phyloP scores from a whole-genome alignment of 768 basidiomycete species.

The Leucocoprinus leucothites region DNA sequence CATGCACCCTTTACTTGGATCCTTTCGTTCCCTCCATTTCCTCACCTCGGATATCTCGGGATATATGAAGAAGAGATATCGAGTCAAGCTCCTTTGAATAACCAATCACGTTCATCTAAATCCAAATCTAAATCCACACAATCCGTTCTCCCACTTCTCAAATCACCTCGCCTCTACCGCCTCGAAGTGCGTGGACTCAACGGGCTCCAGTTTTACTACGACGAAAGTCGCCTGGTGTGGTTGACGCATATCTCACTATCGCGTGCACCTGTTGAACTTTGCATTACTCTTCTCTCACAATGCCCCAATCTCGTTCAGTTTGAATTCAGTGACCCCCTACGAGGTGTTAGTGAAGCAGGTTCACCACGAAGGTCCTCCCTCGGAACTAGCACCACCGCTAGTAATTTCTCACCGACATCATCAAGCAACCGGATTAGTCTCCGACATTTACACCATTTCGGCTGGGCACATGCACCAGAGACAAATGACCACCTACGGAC shows the following conservation, averaged over 20 bases:
- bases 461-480: not conserved
- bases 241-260: not conserved
- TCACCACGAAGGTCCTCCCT: too few species aligned
- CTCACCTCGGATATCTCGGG: not conserved
- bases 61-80: not conserved
- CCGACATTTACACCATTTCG: not conserved
- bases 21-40: not conserved
- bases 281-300: not conserved
- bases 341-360: too few species aligned
- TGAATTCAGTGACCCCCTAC: not conserved
- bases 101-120: too few species aligned
- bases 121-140: not conserved
- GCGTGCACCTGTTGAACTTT: not conserved
- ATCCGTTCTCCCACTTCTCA: not conserved
- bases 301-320: slow-evolving; percentile 1
- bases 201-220: too few species aligned
- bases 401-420: too few species aligned
- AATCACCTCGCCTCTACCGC: not conserved
- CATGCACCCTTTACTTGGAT: not conserved
- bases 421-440: not conserved
- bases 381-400: too few species aligned
- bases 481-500: too few species aligned
- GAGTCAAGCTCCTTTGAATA: too few species aligned
- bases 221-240: not conserved
- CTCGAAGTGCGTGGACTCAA: not conserved